These are phyloP conservation scores for Ogataea corticis DNA, from an alignment of 805 yeast genomes.

Conservation along the genomic window DNA sequence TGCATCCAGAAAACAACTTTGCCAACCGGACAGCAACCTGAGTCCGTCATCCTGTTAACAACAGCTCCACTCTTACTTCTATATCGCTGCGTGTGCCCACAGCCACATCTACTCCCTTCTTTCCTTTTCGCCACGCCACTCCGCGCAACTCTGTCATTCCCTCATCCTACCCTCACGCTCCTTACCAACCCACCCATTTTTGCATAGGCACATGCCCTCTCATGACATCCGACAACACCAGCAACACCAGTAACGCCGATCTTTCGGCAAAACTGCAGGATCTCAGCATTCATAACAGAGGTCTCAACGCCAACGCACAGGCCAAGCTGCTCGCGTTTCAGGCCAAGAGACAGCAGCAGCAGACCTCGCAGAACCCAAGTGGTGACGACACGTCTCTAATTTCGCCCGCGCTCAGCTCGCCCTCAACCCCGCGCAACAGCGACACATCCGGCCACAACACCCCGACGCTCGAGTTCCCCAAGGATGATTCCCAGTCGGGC, in stretches of 20 bases:
- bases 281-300: constrained; percentile 30
- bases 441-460: constrained; percentile 19
- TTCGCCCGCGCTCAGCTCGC: constrained; percentile 17
- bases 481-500: constrained; percentile 4
- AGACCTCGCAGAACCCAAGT: constrained; percentile 1
- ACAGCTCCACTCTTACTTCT: too few species aligned
- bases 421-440: constrained; percentile 23
- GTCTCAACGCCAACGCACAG: constrained; percentile 73
- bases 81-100: too few species aligned
- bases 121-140: constrained; percentile 3
- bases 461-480: constrained; percentile 16
- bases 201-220: neutral
- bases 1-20: neutral
- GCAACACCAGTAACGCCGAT: constrained; percentile 12
- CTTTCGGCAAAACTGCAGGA: constrained; percentile 22
- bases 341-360: constrained; percentile 60
- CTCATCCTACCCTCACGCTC: neutral
- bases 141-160: neutral
- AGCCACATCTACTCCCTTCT: neutral
- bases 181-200: neutral
- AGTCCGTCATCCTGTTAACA: too few species aligned
- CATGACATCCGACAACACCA: constrained; percentile 11
- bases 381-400: constrained; percentile 6
- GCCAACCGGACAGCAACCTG: neutral
- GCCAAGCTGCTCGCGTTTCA: constrained; percentile 88